Percentiles rank a stretch among this genome's conserved stretches.
phyloP scores from a whole-genome alignment of 495 filamentous ascomycete species.

The Podospora australis region DNA sequence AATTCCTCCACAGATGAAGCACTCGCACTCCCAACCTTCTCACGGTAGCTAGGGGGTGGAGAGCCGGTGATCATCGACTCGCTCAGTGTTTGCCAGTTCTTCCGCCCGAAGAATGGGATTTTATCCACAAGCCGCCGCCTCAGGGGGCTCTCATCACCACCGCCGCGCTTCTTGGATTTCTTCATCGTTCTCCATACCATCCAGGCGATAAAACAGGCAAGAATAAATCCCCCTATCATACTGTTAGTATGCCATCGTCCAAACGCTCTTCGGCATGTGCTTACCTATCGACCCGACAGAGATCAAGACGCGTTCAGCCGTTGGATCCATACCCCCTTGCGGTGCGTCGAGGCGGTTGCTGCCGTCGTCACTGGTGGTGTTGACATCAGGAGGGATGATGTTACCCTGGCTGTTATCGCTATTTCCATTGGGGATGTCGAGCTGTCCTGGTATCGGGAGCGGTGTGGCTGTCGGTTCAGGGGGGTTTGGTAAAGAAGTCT shows the following conservation, averaged over 20 bases:
- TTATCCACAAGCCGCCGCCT: neutral
- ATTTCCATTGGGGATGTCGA: too few species aligned
- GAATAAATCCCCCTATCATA: slow-evolving; percentile 32
- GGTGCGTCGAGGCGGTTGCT: slow-evolving; percentile 8
- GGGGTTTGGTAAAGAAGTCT: neutral
- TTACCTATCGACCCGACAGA: slow-evolving; percentile 46
- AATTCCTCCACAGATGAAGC: slow-evolving; percentile 14
- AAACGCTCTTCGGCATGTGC: neutral
- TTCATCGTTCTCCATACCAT: slow-evolving; percentile 32
- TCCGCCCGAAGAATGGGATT: slow-evolving; percentile 13
- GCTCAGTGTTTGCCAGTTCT: slow-evolving; percentile 19
- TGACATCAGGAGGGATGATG: neutral
- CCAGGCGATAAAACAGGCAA: slow-evolving; percentile 36
- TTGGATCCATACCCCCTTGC: slow-evolving; percentile 22
- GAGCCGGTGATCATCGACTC: slow-evolving; percentile 3
- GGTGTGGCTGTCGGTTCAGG: neutral
- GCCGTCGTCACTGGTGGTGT: slow-evolving; percentile 5
- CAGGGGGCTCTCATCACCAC: slow-evolving; percentile 1
- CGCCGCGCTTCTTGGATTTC: slow-evolving; percentile 20
- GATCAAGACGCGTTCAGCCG: slow-evolving; percentile 39
- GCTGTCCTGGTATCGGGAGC: neutral
- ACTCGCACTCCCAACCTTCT: slow-evolving; percentile 17
- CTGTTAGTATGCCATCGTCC: neutral
- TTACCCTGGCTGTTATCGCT: neutral
- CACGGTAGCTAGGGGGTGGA: slow-evolving; percentile 30